phyloP scores from a whole-genome alignment of 2,329 filamentous ascomycete genomes.

The Metarhizium brunneum region DNA sequence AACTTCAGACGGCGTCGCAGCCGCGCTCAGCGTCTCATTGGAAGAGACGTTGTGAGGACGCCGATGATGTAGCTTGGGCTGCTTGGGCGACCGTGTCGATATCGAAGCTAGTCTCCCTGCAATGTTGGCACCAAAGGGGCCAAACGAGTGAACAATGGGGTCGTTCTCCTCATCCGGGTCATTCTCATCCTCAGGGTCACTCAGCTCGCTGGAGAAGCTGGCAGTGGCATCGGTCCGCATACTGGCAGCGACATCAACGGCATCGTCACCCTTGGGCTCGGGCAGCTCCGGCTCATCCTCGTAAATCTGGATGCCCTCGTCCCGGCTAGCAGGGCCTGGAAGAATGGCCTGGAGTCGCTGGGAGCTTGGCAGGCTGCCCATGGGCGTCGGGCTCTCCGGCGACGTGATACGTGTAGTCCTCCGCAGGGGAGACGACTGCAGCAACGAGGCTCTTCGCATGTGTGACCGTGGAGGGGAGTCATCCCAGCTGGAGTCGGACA shows the following conservation, averaged over 20 bases:
- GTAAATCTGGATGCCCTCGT: constrained; percentile 56
- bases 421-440: constrained; percentile 55
- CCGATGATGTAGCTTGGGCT: constrained; percentile 15
- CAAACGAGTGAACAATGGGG: constrained; percentile 84
- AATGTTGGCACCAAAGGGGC: constrained; percentile 78
- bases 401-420: constrained; percentile 53
- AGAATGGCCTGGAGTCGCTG: constrained; percentile 35
- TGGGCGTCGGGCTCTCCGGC: constrained; percentile 59
- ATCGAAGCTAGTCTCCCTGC: constrained; percentile 76
- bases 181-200: constrained; percentile 50
- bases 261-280: constrained; percentile 15
- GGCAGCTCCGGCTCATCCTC: constrained; percentile 52
- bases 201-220: constrained; percentile 48
- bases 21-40: constrained; percentile 13
- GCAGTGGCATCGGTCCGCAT: constrained; percentile 41
- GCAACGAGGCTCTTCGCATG: constrained; percentile 23
- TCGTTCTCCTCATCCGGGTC: constrained; percentile 92
- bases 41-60: constrained; percentile 13
- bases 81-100: constrained; percentile 56
- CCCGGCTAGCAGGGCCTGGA: constrained; percentile 23
- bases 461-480: constrained; percentile 39
- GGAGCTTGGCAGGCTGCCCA: constrained; percentile 27
- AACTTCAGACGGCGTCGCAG: constrained; percentile 10
- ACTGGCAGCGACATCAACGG: no score
- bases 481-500: constrained; percentile 66